phyloP scores from a whole-genome alignment of 208 protist genomes.

The Leishmania gerbilli region DNA sequence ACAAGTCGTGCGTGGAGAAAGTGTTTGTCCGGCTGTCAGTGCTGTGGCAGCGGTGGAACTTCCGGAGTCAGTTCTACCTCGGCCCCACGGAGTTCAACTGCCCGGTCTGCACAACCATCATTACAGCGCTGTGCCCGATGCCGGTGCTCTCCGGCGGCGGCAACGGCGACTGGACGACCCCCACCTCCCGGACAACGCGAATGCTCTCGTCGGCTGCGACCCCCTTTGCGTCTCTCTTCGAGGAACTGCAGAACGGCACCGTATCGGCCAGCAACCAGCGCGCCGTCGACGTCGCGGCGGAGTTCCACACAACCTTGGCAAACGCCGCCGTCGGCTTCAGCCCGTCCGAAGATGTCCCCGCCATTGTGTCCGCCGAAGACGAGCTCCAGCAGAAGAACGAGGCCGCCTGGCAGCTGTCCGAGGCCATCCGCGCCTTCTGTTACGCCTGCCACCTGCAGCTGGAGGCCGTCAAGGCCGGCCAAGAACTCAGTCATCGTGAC shows the following conservation, averaged over 20 bases:
- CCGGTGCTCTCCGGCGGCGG: conserved; percentile 34
- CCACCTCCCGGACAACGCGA: neutral
- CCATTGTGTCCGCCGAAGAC: conserved; percentile 39
- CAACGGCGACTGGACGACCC: neutral
- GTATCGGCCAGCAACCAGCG: conserved; percentile 6
- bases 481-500: conserved; percentile 46
- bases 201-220: neutral
- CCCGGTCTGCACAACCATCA: conserved; percentile 72
- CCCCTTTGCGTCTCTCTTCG: conserved; percentile 30
- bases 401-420: conserved; percentile 50
- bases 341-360: conserved; percentile 20
- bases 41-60: conserved; percentile 39
- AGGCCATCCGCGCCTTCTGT: conserved; percentile 55
- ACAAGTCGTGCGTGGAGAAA: conserved; percentile 65
- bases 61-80: conserved; percentile 44
- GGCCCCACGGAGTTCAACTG: conserved; percentile 62
- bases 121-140: conserved; percentile 57
- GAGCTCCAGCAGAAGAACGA: conserved; percentile 41
- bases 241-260: conserved; percentile 40
- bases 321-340: conserved; percentile 52
- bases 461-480: conserved; percentile 63
- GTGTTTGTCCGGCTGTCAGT: conserved; percentile 44
- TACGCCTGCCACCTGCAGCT: conserved; percentile 46
- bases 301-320: conserved; percentile 43
- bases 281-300: conserved; percentile 16